Conservation (phyloP, 202 grass and related monocot species). For the Zoysia matrella region DNA sequence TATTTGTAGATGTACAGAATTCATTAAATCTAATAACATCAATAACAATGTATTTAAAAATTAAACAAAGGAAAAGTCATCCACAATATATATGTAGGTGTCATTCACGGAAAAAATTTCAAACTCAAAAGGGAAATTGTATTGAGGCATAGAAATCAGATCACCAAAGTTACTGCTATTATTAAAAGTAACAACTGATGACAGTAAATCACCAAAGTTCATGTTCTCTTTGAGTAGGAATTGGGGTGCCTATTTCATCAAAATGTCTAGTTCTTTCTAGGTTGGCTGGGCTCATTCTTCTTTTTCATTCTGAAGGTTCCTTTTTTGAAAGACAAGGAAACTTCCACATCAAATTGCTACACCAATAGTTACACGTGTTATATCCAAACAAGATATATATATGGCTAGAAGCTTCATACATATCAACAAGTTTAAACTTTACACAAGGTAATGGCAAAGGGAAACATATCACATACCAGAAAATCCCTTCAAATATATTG, state of each 20-base stretch:
- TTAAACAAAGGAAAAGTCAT: slow-evolving; percentile 13
- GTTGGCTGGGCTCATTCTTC: background rate
- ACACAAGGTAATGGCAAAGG: background rate
- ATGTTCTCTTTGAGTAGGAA: background rate
- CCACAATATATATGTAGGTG: background rate
- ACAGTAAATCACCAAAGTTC: background rate
- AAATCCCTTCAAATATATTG: slow-evolving; percentile 99
- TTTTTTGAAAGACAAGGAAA: background rate
- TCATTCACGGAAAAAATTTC: background rate
- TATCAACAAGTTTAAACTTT: background rate
- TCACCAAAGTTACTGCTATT: slow-evolving; percentile 13
- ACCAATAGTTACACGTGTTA: slow-evolving; percentile 31
- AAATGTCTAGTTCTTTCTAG: background rate
- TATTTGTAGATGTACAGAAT: slow-evolving; percentile 37
- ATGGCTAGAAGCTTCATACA: background rate
- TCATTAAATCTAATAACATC: slow-evolving; percentile 42
- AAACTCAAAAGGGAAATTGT: background rate
- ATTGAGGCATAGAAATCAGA: slow-evolving; percentile 13
- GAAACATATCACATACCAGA: slow-evolving; percentile 68
- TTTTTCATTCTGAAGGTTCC: too few relatives aligned
- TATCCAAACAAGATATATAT: slow-evolving; percentile 26
- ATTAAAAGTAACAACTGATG: slow-evolving; percentile 21
- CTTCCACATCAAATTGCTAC: background rate
- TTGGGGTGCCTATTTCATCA: background rate
- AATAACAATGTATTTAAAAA: slow-evolving; percentile 34